Conservation (phyloP, 805 yeast genomes). For the Cyberlindnera veronae region DNA sequence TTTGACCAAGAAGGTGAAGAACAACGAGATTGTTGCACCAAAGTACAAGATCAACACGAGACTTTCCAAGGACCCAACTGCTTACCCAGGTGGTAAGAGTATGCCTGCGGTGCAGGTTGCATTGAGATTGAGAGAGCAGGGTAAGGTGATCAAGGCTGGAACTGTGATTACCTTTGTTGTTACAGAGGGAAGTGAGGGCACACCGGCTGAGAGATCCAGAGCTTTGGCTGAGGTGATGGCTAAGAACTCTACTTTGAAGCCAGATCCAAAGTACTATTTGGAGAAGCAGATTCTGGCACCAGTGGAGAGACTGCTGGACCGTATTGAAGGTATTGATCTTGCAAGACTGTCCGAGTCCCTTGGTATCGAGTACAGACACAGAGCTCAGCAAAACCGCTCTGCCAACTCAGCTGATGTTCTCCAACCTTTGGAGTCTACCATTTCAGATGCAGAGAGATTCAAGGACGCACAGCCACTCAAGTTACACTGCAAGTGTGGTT, state of each 20-base stretch:
- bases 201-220: constrained; percentile 79
- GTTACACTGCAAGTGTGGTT: constrained; percentile 61
- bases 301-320: constrained; percentile 78
- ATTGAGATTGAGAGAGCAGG: constrained; percentile 69
- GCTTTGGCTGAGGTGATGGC: constrained; percentile 70
- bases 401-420: constrained; percentile 36
- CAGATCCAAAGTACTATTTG: constrained; percentile 77
- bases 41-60: constrained; percentile 81
- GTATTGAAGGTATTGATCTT: constrained; percentile 83
- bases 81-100: constrained; percentile 75
- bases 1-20: constrained; percentile 52
- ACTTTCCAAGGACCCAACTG: constrained; percentile 82
- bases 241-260: constrained; percentile 47
- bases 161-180: constrained; percentile 87
- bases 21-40: constrained; percentile 58
- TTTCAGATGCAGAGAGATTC: constrained; percentile 81
- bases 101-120: constrained; percentile 95
- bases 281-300: constrained; percentile 91
- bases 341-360: constrained; percentile 71
- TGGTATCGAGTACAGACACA: constrained; percentile 66
- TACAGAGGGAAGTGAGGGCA: constrained; percentile 46
- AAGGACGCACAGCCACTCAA: constrained; percentile 53
- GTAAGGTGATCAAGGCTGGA: constrained; percentile 85
- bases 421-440: constrained; percentile 76
- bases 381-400: constrained; percentile 29